Percentiles rank a stretch among this genome's conserved stretches.
phyloP scores from a whole-genome alignment of 805 yeast genomes.

The Cyberlindnera japonica region DNA sequence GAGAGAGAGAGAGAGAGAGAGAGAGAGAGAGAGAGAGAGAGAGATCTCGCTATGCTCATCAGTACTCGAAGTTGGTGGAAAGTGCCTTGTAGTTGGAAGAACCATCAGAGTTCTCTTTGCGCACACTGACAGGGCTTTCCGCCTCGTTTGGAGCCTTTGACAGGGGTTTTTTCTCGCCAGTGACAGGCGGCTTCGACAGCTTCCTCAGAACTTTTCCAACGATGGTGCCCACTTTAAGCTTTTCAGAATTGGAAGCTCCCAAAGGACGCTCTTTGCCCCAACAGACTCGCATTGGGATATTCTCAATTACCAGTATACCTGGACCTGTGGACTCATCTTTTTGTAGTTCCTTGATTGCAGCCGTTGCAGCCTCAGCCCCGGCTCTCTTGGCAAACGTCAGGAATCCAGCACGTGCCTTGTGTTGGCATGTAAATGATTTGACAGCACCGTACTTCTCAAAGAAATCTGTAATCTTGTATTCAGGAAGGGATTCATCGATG shows the following conservation, averaged over 20 bases:
- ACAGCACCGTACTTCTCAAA: constrained; percentile 47
- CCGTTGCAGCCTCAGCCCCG: constrained; percentile 45
- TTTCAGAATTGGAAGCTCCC: constrained; percentile 42
- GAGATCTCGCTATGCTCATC: too few species aligned
- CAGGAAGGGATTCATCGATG: constrained; percentile 61
- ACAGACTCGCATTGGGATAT: constrained; percentile 45
- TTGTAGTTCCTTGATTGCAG: constrained; percentile 23
- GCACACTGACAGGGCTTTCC: neutral
- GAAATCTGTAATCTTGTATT: constrained; percentile 50
- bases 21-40: too few species aligned
- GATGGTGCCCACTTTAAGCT: constrained; percentile 44
- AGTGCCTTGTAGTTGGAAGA: neutral
- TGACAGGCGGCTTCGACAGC: constrained; percentile 22
- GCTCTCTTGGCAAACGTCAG: constrained; percentile 47
- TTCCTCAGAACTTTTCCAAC: constrained; percentile 52
- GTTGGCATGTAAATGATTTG: constrained; percentile 47
- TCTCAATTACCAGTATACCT: constrained; percentile 33
- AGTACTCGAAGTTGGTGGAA: constrained; percentile 6
- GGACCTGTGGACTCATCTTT: constrained; percentile 24
- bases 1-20: too few species aligned
- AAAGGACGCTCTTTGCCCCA: constrained; percentile 51
- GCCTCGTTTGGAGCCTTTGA: neutral
- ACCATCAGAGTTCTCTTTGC: neutral
- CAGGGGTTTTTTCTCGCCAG: neutral
- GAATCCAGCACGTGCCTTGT: constrained; percentile 61